Conservation (phyloP, 148 eudicot genomes). For the Vaccinium myrtillus region DNA sequence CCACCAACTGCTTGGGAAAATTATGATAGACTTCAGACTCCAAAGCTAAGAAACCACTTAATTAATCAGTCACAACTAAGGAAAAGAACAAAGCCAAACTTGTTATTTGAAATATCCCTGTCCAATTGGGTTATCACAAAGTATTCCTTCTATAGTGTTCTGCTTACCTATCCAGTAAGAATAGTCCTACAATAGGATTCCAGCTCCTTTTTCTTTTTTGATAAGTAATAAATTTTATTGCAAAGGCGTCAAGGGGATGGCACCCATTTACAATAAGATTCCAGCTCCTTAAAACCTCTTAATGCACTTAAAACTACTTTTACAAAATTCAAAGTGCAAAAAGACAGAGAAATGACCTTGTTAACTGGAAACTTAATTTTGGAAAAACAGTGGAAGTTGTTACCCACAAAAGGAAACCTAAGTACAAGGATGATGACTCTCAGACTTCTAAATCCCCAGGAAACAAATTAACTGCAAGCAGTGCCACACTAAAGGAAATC, state of each 20-base stretch:
- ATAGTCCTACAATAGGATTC: not conserved
- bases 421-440: conserved; percentile 13
- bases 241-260: no score
- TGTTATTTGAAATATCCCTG: not conserved
- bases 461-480: not conserved
- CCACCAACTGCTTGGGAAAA: not conserved
- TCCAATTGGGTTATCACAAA: not conserved
- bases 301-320: not conserved
- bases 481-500: conserved; percentile 5
- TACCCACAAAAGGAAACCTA: conserved; percentile 6
- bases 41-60: not conserved
- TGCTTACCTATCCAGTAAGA: not conserved
- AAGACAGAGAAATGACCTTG: not conserved
- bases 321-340: not conserved
- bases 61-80: not conserved
- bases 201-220: not conserved
- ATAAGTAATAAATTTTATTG: no score
- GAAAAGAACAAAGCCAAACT: not conserved
- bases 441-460: conserved; percentile 23
- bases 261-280: not conserved
- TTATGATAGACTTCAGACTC: not conserved
- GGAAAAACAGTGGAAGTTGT: not conserved
- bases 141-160: not conserved
- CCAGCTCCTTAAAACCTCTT: not conserved
- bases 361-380: not conserved